Evolutionary conservation across 345 rosid species (phyloP), one percentile per base, ranked within the genome.

Genomic region (Viola odorata): DNA sequence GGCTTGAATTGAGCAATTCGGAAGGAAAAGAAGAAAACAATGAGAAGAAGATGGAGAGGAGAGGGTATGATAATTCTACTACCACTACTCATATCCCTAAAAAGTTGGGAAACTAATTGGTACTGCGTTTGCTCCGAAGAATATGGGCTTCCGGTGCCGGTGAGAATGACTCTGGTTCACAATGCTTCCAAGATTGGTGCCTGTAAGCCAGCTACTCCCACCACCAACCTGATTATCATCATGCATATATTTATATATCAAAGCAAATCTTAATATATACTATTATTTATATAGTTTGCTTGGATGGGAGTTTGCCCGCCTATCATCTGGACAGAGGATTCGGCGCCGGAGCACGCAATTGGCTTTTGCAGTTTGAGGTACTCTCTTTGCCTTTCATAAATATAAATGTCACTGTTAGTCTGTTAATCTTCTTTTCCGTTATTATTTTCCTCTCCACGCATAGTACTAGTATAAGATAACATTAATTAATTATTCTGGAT

Each of bases 341-440:
- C 69, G 96, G 98, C 7, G 79, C 84, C 58, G 96, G 98, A 63
- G 69, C 72, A 49, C 41, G 72, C 75, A 87, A 87, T 76, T 92
- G 96, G 98, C 79, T 92, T 68, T 63, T 92, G 66, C 96, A 87
- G 71, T 87, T 92, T 65, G 98, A 92, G 96, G 98, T 92, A 80
- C 61, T 16, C 42, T 1, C 38, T 38, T 1, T 13, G 3, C 5
- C 10, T n/a, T 17, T 12, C 8, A 7, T 47, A n/a, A 4, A 51
- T 8, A 51, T 60, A 15, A 16, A 39, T 41, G 23, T 39, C 12
- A 11, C 7, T 1, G 7, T 42, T 42, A 6, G 45, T 41, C 3
- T 7, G 1, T 42, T 42, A 42, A 1, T 42, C 1, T 42, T 42
- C 11, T 7, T 11, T 4, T n/a, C 13, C 50, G 13, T n/a, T 9